These are phyloP conservation scores for Melaleuca alternifolia DNA, from an alignment of 345 rosid genomes.

Conservation along the genomic window DNA sequence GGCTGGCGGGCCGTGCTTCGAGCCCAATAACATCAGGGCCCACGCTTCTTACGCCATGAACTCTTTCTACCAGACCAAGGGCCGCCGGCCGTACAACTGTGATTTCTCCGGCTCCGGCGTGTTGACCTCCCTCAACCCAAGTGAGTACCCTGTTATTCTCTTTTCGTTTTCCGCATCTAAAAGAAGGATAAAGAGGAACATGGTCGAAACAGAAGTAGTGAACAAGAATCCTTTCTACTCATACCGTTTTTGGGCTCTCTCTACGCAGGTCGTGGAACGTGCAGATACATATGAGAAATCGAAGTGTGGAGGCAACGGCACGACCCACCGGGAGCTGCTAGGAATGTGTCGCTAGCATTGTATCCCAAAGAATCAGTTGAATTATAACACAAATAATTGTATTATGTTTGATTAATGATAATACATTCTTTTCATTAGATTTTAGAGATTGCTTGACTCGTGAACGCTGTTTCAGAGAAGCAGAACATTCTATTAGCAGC, in stretches of 20 bases:
- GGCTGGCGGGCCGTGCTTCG: slow-evolving; percentile 59
- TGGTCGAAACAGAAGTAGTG: not conserved
- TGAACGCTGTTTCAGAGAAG: too few species aligned
- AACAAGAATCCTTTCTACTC: not conserved
- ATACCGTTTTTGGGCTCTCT: not conserved
- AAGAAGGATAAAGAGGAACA: not conserved
- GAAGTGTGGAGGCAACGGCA: not conserved
- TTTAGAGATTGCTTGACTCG: too few species aligned
- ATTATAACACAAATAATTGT: not conserved
- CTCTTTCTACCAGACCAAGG: slow-evolving; percentile 43
- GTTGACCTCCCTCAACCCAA: slow-evolving; percentile 32
- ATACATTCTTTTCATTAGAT: too few species aligned
- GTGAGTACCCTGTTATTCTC: slow-evolving; percentile 13
- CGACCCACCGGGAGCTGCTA: not conserved
- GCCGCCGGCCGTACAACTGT: slow-evolving; percentile 26
- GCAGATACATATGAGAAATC: slow-evolving; percentile 8
- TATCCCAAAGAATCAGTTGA: not conserved
- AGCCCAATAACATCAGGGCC: slow-evolving; percentile 31
- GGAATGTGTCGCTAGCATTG: not conserved
- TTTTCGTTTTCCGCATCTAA: too few species aligned
- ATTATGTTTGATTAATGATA: too few species aligned
- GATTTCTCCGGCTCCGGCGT: slow-evolving; percentile 39
- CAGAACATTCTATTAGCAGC: too few species aligned
- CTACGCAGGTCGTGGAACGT: slow-evolving; percentile 15
- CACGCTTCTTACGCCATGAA: slow-evolving; percentile 71